Conservation (phyloP, 2,329 filamentous ascomycete species). For the Chaetomiaceae sp. region DNA sequence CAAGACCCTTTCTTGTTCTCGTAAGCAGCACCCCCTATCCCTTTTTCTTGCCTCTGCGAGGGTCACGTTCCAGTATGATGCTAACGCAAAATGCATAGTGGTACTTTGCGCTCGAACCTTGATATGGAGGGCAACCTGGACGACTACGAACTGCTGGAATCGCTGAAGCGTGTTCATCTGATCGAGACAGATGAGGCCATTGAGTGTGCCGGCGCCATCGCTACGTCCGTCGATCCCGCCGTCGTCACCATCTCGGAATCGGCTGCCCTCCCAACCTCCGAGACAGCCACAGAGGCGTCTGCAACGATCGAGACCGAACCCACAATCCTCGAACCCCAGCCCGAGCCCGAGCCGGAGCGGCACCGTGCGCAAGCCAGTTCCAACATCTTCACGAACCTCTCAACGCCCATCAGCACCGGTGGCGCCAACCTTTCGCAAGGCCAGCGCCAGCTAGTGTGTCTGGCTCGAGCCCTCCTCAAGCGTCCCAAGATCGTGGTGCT, state of each 20-base stretch:
- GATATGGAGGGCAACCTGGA: slow-evolving; percentile 58
- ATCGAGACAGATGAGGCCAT: slow-evolving; percentile 33
- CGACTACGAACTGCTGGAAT: slow-evolving; percentile 56
- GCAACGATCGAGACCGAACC: slow-evolving; percentile 19
- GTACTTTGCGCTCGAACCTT: slow-evolving; percentile 58
- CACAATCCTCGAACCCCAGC: slow-evolving; percentile 11
- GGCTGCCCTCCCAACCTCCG: background rate
- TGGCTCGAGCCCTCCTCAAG: slow-evolving; percentile 42
- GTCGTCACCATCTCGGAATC: background rate
- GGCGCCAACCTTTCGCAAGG: slow-evolving; percentile 40
- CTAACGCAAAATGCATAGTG: slow-evolving; percentile 26
- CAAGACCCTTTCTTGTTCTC: slow-evolving; percentile 64
- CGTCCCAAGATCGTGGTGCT: slow-evolving; percentile 39
- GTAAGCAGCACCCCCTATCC: slow-evolving; percentile 8
- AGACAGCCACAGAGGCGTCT: slow-evolving; percentile 10
- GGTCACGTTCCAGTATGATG: background rate
- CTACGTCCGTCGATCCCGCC: background rate
- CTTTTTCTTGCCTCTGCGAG: background rate
- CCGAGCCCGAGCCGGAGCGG: background rate
- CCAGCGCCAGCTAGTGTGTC: slow-evolving; percentile 44
- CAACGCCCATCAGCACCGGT: slow-evolving; percentile 30
- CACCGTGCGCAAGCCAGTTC: slow-evolving; percentile 5
- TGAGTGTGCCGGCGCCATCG: background rate
- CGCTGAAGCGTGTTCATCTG: slow-evolving; percentile 56
- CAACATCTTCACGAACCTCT: slow-evolving; percentile 32